phyloP scores from a whole-genome alignment of 176 grass and related monocot genomes.

The Oryza glaberrima region DNA sequence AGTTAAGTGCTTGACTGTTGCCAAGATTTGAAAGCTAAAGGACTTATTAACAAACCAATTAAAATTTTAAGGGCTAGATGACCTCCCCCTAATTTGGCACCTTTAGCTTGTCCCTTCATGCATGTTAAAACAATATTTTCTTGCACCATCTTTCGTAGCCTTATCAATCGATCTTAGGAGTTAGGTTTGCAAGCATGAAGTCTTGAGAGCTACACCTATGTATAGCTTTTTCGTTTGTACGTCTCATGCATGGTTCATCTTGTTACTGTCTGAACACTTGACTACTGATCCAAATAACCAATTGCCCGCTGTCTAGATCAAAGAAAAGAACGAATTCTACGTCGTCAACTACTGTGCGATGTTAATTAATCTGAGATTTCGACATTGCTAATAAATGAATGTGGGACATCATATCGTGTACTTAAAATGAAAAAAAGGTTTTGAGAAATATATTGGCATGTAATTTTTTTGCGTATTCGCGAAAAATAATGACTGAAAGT shows the following conservation, averaged over 20 bases:
- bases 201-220: constrained; percentile 41
- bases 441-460: not conserved
- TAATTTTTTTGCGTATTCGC: fast-evolving
- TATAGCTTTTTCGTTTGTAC: constrained; percentile 32
- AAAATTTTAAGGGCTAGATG: constrained; percentile 19
- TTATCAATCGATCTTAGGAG: constrained; percentile 14
- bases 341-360: not conserved
- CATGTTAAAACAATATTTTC: constrained; percentile 38
- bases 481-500: not conserved
- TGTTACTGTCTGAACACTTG: constrained; percentile 38
- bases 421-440: not conserved
- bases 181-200: constrained; percentile 40
- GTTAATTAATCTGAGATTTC: not conserved
- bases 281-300: constrained; percentile 15
- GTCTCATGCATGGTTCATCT: constrained; percentile 35
- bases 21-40: constrained; percentile 40
- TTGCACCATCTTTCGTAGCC: constrained; percentile 36
- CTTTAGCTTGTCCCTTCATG: constrained; percentile 24
- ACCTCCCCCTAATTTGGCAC: constrained; percentile 27
- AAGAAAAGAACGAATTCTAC: constrained; percentile 25
- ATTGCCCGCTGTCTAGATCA: not conserved
- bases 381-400: not conserved
- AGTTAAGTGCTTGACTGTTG: constrained; percentile 52
- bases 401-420: not conserved
- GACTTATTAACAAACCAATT: constrained; percentile 38